phyloP scores from a whole-genome alignment of 192 early-diverging fungal species.

The Rhizophagus clarus region DNA sequence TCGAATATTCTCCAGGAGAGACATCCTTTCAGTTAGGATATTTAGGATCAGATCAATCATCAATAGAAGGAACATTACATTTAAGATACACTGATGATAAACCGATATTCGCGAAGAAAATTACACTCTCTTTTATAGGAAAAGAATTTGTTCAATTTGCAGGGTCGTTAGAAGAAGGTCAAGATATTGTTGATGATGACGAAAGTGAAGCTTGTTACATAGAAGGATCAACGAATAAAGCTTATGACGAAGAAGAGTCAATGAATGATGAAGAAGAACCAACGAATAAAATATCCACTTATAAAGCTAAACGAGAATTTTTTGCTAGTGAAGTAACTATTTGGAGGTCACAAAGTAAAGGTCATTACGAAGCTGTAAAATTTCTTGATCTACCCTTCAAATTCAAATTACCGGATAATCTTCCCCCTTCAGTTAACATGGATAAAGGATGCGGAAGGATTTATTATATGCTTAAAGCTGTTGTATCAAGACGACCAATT shows the following conservation, averaged over 20 bases:
- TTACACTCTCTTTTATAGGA: not conserved
- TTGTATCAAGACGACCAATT: not conserved
- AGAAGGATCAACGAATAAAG: no score
- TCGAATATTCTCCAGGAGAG: not conserved
- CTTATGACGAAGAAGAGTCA: not conserved
- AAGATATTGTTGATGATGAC: not conserved
- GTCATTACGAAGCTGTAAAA: conserved; percentile 14
- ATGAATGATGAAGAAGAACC: not conserved
- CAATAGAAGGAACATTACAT: not conserved
- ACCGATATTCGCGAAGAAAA: conserved; percentile 13
- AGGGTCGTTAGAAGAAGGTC: not conserved
- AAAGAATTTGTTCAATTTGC: not conserved
- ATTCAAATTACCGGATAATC: conserved; percentile 5
- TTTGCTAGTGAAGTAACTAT: not conserved
- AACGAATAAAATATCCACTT: not conserved
- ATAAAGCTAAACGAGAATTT: not conserved
- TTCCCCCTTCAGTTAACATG: not conserved
- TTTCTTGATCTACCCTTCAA: conserved; percentile 13
- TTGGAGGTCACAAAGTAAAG: conserved; percentile 19
- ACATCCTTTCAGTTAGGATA: conserved; percentile 8
- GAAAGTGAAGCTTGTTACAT: not conserved
- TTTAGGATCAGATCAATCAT: not conserved
- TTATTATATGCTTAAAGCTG: conserved; percentile 13
- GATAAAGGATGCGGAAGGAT: conserved; percentile 4
- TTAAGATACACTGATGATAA: not conserved